A percentile compares a stretch with the other conserved stretches of the same genome.
phyloP scores from a whole-genome alignment of 805 yeast species.

The Candida maltosa region DNA sequence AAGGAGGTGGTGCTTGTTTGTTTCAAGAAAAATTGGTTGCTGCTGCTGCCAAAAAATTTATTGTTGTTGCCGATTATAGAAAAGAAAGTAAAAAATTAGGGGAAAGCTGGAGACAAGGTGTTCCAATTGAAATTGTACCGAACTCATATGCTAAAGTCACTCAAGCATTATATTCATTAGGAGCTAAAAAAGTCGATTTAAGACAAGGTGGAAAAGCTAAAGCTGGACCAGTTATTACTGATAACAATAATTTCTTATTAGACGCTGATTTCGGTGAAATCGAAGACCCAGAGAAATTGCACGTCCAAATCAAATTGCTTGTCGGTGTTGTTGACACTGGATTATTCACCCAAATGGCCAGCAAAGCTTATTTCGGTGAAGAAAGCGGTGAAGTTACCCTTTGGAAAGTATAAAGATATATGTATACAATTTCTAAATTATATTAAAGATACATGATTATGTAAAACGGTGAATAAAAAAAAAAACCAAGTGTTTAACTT shows the following conservation, averaged over 20 bases:
- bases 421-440: not conserved
- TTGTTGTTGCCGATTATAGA: conserved; percentile 89
- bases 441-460: conserved; percentile 1
- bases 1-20: conserved; percentile 98
- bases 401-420: conserved; percentile 11
- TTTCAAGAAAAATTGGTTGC: conserved; percentile 96
- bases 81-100: conserved; percentile 76
- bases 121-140: conserved; percentile 95
- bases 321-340: conserved; percentile 98
- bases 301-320: conserved; percentile 62
- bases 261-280: conserved; percentile 92
- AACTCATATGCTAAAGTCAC: conserved; percentile 76
- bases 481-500: no score
- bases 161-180: conserved; percentile 57
- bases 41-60: conserved; percentile 66
- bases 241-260: conserved; percentile 87
- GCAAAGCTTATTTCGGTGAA: conserved; percentile 86
- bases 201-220: conserved; percentile 89
- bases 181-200: conserved; percentile 60
- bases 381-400: conserved; percentile 54
- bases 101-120: conserved; percentile 79
- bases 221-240: conserved; percentile 97
- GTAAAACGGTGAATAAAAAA: not conserved
- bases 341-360: conserved; percentile 70
- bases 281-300: conserved; percentile 48